Evolutionary conservation across 1,284 basidiomycete genomes (phyloP).

Genomic region (Boletus sp.): DNA sequence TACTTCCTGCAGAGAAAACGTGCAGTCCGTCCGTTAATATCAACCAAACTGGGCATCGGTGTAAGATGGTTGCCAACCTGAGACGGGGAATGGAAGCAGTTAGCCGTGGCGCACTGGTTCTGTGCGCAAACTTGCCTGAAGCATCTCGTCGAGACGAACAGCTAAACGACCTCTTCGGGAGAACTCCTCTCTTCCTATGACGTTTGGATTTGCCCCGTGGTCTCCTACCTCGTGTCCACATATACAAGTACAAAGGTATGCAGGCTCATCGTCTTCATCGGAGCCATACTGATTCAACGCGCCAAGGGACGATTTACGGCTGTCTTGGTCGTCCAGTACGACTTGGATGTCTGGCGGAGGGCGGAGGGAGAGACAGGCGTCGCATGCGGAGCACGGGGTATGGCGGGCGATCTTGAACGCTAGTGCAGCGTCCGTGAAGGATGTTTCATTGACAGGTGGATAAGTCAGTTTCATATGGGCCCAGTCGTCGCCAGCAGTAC

Average conservation of each 20-base stretch:
- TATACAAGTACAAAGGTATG: conserved; percentile 63
- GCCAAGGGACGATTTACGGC: conserved; percentile 45
- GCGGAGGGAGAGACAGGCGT: conserved; percentile 60
- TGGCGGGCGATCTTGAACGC: conserved; percentile 74
- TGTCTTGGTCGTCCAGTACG: conserved; percentile 48
- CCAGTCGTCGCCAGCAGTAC: conserved; percentile 2
- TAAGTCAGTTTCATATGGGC: conserved; percentile 61
- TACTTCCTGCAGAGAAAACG: conserved; percentile 52
- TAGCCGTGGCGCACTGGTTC: conserved; percentile 5
- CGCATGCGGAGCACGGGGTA: conserved; percentile 59
- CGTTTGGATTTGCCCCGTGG: conserved; percentile 64
- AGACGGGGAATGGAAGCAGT: conserved; percentile 17
- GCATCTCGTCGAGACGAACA: conserved; percentile 77
- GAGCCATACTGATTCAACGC: conserved; percentile 61
- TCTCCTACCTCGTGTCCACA: conserved; percentile 73
- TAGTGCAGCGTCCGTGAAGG: conserved; percentile 47
- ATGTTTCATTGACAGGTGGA: conserved; percentile 47
- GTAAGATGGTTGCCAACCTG: conserved; percentile 26
- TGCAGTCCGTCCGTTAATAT: conserved; percentile 15
- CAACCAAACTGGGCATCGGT: conserved; percentile 11
- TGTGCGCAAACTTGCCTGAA: conserved; percentile 57
- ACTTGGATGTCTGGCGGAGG: conserved; percentile 58
- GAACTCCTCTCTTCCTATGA: conserved; percentile 59
- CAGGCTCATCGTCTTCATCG: conserved; percentile 51
- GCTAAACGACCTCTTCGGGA: conserved; percentile 72